Evolutionary conservation across 1,284 basidiomycete species (phyloP), one percentile per base, ranked within the genome.

Genomic region (Peniophora sp.): DNA sequence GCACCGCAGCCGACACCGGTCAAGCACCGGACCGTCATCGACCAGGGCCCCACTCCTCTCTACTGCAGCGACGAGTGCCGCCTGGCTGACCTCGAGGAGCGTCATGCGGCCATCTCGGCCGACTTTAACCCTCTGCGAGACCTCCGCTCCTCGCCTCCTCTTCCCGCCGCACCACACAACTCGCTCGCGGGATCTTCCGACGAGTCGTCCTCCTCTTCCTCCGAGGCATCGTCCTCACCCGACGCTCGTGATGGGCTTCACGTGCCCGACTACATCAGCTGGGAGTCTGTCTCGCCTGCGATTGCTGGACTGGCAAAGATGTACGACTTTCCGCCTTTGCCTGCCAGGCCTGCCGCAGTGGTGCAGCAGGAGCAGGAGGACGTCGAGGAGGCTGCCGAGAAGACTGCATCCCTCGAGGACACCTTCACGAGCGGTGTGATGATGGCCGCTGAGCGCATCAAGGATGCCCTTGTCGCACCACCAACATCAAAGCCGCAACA

Each of bases 41-140:
- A 88, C 68, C 84, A 84, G 62, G 72, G 74, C 1, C 86, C 83
- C 11, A 78, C 78, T 2, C 85, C 86, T 20, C 75, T 89, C 55
- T 90, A 89, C 68, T 90, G 86, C 68, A 88, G 85, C 2, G 83
- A 87, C 55, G 76, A 82, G 60, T 90, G 86, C 64, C 73, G 77
- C 54, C 64, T 81, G 39, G 67, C 68, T 42, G 85, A 88, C 64
- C 61, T 79, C 57, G 68, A 71, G 59, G 67, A 66, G 57, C 61
- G 59, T 42, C 64, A 69, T 37, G 68, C 68, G 47, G 67, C 64
- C 53, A 62, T 74, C 43, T 68, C 71, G 45, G 66, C 74, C 63
- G 65, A 77, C 57, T 79, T 70, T 64, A 62, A 74, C 55, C 72
- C 75, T 23, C 65, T 72, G 45, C 69, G 67, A 2, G 61, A 67